Evolutionary conservation across 1,139 yeast species (phyloP).

Genomic region (Martiniozyma asiatica): DNA sequence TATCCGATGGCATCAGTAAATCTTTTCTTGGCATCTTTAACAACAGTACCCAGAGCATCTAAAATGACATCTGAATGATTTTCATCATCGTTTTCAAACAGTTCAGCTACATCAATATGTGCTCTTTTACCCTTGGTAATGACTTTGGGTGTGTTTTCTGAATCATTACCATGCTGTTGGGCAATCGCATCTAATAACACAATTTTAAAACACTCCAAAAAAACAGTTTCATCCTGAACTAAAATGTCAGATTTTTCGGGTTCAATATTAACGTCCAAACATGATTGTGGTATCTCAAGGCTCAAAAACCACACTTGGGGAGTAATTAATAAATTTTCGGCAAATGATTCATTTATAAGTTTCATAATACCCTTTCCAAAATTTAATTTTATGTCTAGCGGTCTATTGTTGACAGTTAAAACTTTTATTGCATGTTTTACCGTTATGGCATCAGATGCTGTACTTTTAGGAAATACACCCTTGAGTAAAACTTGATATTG

Average conservation of each 20-base stretch:
- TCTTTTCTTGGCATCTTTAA: constrained; percentile 1
- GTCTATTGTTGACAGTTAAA: constrained; percentile 25
- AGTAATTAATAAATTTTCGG: constrained; percentile 12
- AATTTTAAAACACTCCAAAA: constrained; percentile 11
- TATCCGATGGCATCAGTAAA: no score
- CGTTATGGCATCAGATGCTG: constrained; percentile 18
- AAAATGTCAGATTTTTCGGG: constrained; percentile 33
- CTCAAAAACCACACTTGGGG: constrained; percentile 26
- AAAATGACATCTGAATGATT: constrained; percentile 4
- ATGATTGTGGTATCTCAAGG: constrained; percentile 13
- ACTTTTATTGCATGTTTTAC: constrained; percentile 16
- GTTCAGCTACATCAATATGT: not conserved
- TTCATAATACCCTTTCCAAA: constrained; percentile 22
- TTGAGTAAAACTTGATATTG: constrained; percentile 9
- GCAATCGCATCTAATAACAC: constrained; percentile 1
- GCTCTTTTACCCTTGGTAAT: not conserved
- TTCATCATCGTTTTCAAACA: not conserved
- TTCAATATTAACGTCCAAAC: constrained; percentile 31
- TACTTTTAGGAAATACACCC: constrained; percentile 23
- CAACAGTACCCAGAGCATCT: constrained; percentile 3
- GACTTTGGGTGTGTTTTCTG: no score
- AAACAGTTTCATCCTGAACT: constrained; percentile 15
- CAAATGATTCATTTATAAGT: constrained; percentile 17
- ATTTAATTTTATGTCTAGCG: constrained; percentile 18
- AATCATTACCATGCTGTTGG: not conserved